Base-by-base conservation (phyloP, 345 rosid genomes). In the Sonneratia caseolaris region DNA sequence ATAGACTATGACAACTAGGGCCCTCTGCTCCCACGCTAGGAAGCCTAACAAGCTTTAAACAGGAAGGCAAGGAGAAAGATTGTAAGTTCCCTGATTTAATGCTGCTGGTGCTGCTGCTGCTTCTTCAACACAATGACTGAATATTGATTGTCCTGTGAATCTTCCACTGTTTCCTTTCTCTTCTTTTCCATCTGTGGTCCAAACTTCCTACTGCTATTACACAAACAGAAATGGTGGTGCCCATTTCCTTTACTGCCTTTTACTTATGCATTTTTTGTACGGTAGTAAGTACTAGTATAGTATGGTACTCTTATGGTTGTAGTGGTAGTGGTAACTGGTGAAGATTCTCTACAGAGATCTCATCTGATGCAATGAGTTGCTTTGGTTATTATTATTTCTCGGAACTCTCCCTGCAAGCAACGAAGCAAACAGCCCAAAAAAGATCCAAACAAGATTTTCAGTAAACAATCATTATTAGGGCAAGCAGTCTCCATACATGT, bases 251-350 rank as follows among this genome's bases (percentile, higher is more conserved):
- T 72, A 72, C 76, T 69, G 75, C 69, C 77, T 78, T 83, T 75
- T 75, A 68, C 21, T 82, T 86, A 86, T 83, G 81, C 85, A 79
- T 76, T 73, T 76, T 77, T 76, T 79, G 82, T 85, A 80, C 83
- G 82, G 84, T 74, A 68, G 82, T 79, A 76, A 81, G 84, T 79
- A 80, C 76, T 76, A 81, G 76, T 74, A 77, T 80, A 71, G 43
- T 80, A 68, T 71, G 36, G 9, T 11, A 57, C 64, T 57, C 64
- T 22, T 22, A 22, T 53, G 59, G 59, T 53, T 53, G 59, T 53
- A 19, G 22, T 53, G 70, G 43, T 47, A 51, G 43, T 55, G 64
- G 74, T 40, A 37, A 73, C 71, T 66, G 76, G 51, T 73, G 82
- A 68, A 42, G 81, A n/a, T 74, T 76, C 81, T 79, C 82, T 81